These are phyloP conservation scores for Xylaria digitata DNA, from an alignment of 2,329 filamentous ascomycete species.

Conservation along the genomic window DNA sequence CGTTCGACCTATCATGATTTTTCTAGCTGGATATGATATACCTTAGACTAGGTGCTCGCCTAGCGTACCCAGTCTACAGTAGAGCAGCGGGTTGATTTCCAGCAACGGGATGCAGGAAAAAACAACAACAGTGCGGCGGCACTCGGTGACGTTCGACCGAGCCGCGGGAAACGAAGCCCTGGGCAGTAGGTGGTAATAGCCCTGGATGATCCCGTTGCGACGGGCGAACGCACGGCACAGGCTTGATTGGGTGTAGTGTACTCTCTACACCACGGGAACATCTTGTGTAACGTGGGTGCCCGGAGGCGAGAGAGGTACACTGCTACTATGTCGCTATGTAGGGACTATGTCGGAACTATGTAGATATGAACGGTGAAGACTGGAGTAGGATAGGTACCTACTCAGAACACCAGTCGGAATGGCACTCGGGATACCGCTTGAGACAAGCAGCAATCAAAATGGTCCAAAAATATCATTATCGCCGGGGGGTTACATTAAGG, in stretches of 20 bases:
- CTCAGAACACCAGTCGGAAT: too few species aligned
- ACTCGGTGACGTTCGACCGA: conserved; percentile 15
- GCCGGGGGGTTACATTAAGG: conserved; percentile 36
- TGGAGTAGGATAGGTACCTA: too few species aligned
- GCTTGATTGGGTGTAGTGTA: conserved; percentile 19
- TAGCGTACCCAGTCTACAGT: not conserved
- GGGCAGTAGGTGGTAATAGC: not conserved
- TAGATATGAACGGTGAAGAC: not conserved
- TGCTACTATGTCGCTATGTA: too few species aligned
- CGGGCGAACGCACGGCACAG: conserved; percentile 3
- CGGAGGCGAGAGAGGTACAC: not conserved
- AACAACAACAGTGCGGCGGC: not conserved
- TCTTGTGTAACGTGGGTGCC: conserved; percentile 4
- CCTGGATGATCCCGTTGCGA: conserved; percentile 7
- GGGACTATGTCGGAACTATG: too few species aligned
- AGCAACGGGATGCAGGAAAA: not conserved
- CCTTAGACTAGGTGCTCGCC: not conserved
- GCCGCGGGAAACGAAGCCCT: not conserved
- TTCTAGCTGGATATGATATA: conserved; percentile 9
- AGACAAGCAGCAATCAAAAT: conserved; percentile 12
- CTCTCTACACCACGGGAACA: not conserved
- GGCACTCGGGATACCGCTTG: too few species aligned
- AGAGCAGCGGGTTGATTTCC: conserved; percentile 14
- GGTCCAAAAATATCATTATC: conserved; percentile 35
- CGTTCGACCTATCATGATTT: conserved; percentile 21